Base-by-base conservation (phyloP, 192 early-diverging fungal genomes). In the Podila horticola region DNA sequence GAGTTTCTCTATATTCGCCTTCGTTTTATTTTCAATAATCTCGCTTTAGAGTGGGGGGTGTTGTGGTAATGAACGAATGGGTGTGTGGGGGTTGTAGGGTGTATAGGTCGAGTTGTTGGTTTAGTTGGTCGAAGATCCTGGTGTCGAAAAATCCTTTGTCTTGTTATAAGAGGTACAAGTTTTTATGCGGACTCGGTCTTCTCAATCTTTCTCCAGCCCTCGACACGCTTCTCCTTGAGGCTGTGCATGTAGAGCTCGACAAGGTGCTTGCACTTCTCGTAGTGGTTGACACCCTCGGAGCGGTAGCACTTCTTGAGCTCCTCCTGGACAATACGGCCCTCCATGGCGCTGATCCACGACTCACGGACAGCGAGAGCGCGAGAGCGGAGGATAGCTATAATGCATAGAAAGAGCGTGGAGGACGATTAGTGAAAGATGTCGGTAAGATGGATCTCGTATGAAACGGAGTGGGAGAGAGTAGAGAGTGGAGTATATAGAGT, bases 261-360 rank as follows among this genome's bases (percentile, higher is more conserved):
- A 20, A 99, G 86, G 24, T 90, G 87, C 38, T 94, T 89, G 88
- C 97, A 99, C 88, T 94, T 97, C 74, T 97, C 88, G 85, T 93
- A 90, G 84, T 96, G 94, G 87, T 99, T 99, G 68, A 96, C 96
- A 64, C 96, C 94, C 85, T 99, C 95, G 55, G 93, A 91, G 34
- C 90, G 86, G 84, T 97, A 94, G 89, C 97, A 99, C 92, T 95
- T 94, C 71, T 90, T 88, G 64, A 97, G 87, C 88, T 96, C 94
- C 66, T 97, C 89, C 68, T 93, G 88, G 22, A 96, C 83, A 64
- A 96, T 90, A 65, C 92, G 89, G 64, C 94, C 88, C 86, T 97
- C 95, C 91, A 96, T 92, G 34, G 88, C 90, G 66, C 93, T 92
- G n/a, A 99, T 92, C 93, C 96, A 95, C 74, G 96, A 89, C 79